Percentiles rank a stretch among this genome's conserved stretches.
phyloP scores from a whole-genome alignment of 108 stramenopile genomes.

The Nannochloropsis salina region DNA sequence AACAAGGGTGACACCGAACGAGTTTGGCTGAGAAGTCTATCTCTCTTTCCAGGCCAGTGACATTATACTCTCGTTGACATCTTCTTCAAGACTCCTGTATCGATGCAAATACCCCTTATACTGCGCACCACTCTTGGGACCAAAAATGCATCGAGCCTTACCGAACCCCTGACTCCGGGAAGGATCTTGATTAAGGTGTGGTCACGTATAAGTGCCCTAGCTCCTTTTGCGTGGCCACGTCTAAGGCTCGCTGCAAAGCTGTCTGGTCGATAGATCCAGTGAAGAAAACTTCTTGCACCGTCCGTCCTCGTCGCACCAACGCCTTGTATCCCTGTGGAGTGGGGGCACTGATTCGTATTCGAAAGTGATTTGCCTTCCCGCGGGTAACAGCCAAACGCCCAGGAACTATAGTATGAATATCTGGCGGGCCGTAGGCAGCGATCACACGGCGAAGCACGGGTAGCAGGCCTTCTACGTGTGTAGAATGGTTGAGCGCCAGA shows the following conservation, averaged over 20 bases:
- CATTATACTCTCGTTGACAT: too few relatives aligned
- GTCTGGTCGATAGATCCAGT: constrained; percentile 15
- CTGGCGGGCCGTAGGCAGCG: not conserved
- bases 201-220: not conserved
- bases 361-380: not conserved
- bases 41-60: too few relatives aligned
- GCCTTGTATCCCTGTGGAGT: not conserved
- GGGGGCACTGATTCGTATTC: not conserved
- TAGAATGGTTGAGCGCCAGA: constrained; percentile 1
- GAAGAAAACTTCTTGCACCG: constrained; percentile 20
- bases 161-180: too few relatives aligned
- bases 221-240: not conserved
- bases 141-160: too few relatives aligned
- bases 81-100: too few relatives aligned
- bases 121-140: too few relatives aligned
- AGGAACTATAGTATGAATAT: not conserved
- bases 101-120: too few relatives aligned
- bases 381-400: not conserved
- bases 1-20: too few relatives aligned
- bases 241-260: not conserved
- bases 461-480: constrained; percentile 17
- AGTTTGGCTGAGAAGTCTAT: too few relatives aligned
- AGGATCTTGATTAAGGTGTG: too few relatives aligned
- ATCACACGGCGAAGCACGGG: not conserved
- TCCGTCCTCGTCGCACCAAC: not conserved